Evolutionary conservation across 257 asterid genomes (phyloP).

Genomic region (Ocimum tenuiflorum): DNA sequence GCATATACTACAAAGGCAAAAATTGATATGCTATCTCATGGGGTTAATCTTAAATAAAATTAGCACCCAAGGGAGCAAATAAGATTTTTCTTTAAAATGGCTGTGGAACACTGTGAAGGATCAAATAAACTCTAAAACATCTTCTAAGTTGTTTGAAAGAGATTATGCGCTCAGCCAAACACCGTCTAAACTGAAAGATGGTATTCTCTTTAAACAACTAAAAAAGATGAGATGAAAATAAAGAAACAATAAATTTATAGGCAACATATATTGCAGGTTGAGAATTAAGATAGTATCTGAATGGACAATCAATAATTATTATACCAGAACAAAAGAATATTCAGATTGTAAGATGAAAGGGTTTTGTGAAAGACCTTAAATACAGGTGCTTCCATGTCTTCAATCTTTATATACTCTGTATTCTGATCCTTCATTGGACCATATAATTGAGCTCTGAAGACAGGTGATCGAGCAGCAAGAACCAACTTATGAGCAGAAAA

Average conservation of each 20-base stretch:
- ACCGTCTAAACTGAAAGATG: neutral
- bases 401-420: conserved; percentile 51
- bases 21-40: neutral
- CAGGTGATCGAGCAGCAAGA: conserved; percentile 96
- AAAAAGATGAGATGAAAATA: neutral
- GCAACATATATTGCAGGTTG: neutral
- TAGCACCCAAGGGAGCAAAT: neutral
- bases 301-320: neutral
- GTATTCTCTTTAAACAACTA: neutral
- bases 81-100: neutral
- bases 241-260: neutral
- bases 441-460: conserved; percentile 81
- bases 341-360: neutral
- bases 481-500: conserved; percentile 85
- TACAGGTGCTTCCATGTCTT: conserved; percentile 81
- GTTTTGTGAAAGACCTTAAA: conserved; percentile 53
- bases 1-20: too few species aligned
- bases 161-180: neutral
- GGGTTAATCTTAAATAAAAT: too few species aligned
- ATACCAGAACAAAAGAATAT: neutral
- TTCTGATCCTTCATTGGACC: conserved; percentile 95
- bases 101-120: neutral
- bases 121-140: neutral
- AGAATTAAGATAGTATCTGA: neutral
- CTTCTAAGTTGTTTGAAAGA: neutral